These are phyloP conservation scores for Logfia minima DNA, from an alignment of 129 eudicot genomes.

Conservation along the genomic window DNA sequence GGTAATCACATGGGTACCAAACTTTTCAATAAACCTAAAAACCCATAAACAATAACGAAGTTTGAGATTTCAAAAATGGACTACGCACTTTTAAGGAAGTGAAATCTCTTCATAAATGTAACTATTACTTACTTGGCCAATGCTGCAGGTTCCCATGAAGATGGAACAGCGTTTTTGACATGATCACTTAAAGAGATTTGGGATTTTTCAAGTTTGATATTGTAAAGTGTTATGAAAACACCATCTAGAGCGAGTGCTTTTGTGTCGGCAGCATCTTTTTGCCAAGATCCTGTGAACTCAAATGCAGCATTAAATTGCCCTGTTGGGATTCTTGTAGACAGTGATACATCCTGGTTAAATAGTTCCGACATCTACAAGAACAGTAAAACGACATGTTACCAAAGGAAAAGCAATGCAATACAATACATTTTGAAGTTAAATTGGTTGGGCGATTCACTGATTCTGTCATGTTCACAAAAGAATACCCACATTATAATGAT, in stretches of 20 bases:
- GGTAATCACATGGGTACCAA: slow-evolving; percentile 70
- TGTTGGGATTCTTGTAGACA: slow-evolving; percentile 68
- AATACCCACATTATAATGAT: background rate
- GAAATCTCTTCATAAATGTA: background rate
- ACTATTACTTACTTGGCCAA: slow-evolving; percentile 56
- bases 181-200: slow-evolving; percentile 55
- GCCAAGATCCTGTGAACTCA: slow-evolving; percentile 68
- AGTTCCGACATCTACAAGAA: slow-evolving; percentile 64
- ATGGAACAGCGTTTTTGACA: slow-evolving; percentile 67
- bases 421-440: background rate
- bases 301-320: slow-evolving; percentile 80
- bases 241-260: slow-evolving; percentile 71
- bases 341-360: slow-evolving; percentile 64
- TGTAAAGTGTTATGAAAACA: slow-evolving; percentile 57
- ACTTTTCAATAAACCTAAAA: slow-evolving; percentile 69
- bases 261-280: slow-evolving; percentile 68
- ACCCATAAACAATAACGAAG: background rate
- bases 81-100: background rate
- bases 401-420: background rate
- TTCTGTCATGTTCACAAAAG: background rate
- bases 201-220: slow-evolving; percentile 62
- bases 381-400: slow-evolving; percentile 8
- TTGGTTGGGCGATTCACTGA: background rate
- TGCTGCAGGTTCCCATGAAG: slow-evolving; percentile 77
- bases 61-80: background rate